A percentile compares a stretch with the other conserved stretches of the same genome.
phyloP scores from a whole-genome alignment of 768 basidiomycete genomes.

The Neoboletus brunneissimus region DNA sequence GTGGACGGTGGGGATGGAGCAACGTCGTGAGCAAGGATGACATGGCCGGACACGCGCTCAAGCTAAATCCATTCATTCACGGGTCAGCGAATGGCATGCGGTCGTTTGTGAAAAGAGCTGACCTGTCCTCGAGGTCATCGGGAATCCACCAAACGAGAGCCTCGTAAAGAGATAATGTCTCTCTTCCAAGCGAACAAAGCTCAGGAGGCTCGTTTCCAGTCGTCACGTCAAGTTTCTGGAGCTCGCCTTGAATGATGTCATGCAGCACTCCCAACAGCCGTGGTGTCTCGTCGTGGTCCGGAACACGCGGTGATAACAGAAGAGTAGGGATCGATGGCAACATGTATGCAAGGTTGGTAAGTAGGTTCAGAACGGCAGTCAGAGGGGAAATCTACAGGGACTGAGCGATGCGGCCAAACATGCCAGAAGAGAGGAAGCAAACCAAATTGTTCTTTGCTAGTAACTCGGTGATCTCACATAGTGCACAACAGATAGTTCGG shows the following conservation, averaged over 20 bases:
- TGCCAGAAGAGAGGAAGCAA: slow-evolving; percentile 18
- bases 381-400: slow-evolving; percentile 42
- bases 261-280: slow-evolving; percentile 41
- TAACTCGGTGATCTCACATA: slow-evolving; percentile 39
- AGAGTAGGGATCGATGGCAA: slow-evolving; percentile 46
- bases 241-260: slow-evolving; percentile 40
- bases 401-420: slow-evolving; percentile 5
- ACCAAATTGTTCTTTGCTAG: slow-evolving; percentile 42
- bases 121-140: slow-evolving; percentile 41
- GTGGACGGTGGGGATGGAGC: slow-evolving; percentile 50
- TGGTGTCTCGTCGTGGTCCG: slow-evolving; percentile 28
- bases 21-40: slow-evolving; percentile 45
- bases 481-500: slow-evolving; percentile 33
- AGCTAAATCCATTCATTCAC: slow-evolving; percentile 24
- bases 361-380: slow-evolving; percentile 51
- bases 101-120: slow-evolving; percentile 4
- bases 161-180: slow-evolving; percentile 51
- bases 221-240: slow-evolving; percentile 34
- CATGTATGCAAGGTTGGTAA: slow-evolving; percentile 44
- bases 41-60: slow-evolving; percentile 39
- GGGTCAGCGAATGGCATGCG: not conserved
- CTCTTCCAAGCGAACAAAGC: slow-evolving; percentile 36
- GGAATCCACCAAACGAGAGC: slow-evolving; percentile 48
- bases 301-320: slow-evolving; percentile 33
- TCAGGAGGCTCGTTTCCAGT: slow-evolving; percentile 23